Evolutionary conservation across 495 filamentous ascomycete genomes (phyloP).

Genomic region (Trichoderma gamsii): DNA sequence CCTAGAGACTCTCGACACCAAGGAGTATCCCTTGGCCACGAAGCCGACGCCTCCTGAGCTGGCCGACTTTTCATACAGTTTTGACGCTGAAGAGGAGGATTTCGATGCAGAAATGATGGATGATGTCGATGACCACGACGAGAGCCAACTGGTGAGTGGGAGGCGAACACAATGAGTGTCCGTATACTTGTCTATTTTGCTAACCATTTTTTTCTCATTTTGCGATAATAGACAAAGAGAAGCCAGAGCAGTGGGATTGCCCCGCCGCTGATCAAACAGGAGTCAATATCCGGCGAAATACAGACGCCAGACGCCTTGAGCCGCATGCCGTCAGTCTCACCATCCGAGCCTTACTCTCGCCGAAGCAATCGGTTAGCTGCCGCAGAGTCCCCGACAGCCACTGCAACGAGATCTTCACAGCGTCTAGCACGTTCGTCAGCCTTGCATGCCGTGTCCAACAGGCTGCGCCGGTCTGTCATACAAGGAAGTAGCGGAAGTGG

Average conservation of each 20-base stretch:
- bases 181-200: neutral
- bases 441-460: slow-evolving; percentile 1
- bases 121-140: slow-evolving; percentile 52
- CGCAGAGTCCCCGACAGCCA: neutral
- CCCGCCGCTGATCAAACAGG: slow-evolving; percentile 5
- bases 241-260: neutral
- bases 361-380: neutral
- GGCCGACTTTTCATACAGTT: slow-evolving; percentile 53
- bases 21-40: slow-evolving; percentile 81
- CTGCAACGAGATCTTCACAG: neutral
- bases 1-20: slow-evolving; percentile 69
- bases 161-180: neutral
- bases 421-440: neutral
- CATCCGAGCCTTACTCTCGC: slow-evolving; percentile 10
- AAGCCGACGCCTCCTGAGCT: slow-evolving; percentile 73
- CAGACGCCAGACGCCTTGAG: neutral
- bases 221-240: neutral
- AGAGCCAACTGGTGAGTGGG: neutral
- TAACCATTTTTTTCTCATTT: neutral
- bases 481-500: neutral
- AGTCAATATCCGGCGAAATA: neutral
- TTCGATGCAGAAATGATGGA: slow-evolving; percentile 37
- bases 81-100: slow-evolving; percentile 52
- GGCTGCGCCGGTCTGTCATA: slow-evolving; percentile 1
- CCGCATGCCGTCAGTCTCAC: neutral